Evolutionary conservation across 352 stramenopile genomes (phyloP), one percentile per base, ranked within the genome.

Genomic region (Phytopythium aichiense): DNA sequence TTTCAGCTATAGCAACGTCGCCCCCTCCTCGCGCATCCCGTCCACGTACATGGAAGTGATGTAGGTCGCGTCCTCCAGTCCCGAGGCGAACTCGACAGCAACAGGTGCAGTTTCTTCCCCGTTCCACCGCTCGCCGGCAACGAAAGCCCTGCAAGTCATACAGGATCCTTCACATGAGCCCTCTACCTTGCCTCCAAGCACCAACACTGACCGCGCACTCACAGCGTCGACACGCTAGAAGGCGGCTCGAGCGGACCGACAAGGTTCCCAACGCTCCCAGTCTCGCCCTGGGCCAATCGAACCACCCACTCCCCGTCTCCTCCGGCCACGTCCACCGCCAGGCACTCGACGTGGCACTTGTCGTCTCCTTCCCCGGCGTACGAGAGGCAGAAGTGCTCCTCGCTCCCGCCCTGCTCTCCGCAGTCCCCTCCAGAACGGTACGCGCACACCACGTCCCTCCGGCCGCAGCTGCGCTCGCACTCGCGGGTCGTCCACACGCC

Each of bases 311-410:
- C 51, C 7, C 35, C 13, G 33, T 12, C 37, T 38, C 20, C 7
- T 30, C 8, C 53, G 42, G 42, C 8, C 33, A 1, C 0, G 51
- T 12, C 23, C 2, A 45, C 49, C 58, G 48, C 20, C 16, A 49
- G 20, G 64, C 28, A 50, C 63, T 74, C 45, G 43, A 56, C 45
- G 25, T 22, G 31, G 64, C 38, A 66, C 12, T 11, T 11, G 18
- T 8, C 61, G 22, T 4, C n/a, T 4, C 6, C 30, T 30, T 42
- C 30, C 2, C 30, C 28, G 16, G 16, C 30, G 31, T 33, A 31
- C 33, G 31, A 28, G 20, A 60, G 22, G 37, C 54, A 60, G 28
- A 51, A 60, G 52, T 48, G 33, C 35, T 25, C 22, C 20, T 51
- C 54, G 9, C 40, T 48, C 13, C 7, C 12, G 5, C 4, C 37